These are phyloP conservation scores for Xylaria longipes DNA, from an alignment of 495 filamentous ascomycete genomes.

Conservation along the genomic window DNA sequence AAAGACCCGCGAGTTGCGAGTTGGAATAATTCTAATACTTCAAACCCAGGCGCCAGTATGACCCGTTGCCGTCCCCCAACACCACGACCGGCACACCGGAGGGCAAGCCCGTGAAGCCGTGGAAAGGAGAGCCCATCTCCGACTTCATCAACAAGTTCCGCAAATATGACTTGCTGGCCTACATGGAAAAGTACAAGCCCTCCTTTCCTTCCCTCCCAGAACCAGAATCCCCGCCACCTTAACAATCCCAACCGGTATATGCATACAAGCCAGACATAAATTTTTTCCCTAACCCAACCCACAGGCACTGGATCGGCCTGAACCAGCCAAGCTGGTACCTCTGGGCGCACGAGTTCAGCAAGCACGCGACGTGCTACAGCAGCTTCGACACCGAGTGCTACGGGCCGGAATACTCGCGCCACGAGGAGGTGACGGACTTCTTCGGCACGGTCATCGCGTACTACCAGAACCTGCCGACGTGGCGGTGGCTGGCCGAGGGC, in stretches of 20 bases:
- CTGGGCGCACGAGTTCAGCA: conserved; percentile 63
- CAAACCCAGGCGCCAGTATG: conserved; percentile 51
- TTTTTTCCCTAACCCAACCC: background rate
- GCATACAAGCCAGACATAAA: background rate
- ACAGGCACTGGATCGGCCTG: conserved; percentile 53
- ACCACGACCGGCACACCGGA: conserved; percentile 51
- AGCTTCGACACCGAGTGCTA: conserved; percentile 60
- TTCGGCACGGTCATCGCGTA: conserved; percentile 50
- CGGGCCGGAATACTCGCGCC: conserved; percentile 45
- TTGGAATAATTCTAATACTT: background rate
- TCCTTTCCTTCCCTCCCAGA: background rate
- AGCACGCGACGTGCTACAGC: conserved; percentile 62
- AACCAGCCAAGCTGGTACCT: conserved; percentile 51
- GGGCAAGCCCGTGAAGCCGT: conserved; percentile 54
- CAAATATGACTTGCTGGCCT: conserved; percentile 53
- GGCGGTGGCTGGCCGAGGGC: conserved; percentile 46
- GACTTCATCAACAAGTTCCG: conserved; percentile 55
- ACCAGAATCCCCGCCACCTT: background rate
- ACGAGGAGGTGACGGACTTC: conserved; percentile 57
- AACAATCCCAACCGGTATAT: background rate
- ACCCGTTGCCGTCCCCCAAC: conserved; percentile 58
- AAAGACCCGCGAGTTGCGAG: background rate
- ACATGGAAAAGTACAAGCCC: conserved; percentile 52
- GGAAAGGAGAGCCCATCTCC: conserved; percentile 50
- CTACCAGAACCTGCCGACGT: conserved; percentile 54